These are phyloP conservation scores for Melanogaster broomeanus DNA, from an alignment of 768 basidiomycete genomes.

Conservation along the genomic window DNA sequence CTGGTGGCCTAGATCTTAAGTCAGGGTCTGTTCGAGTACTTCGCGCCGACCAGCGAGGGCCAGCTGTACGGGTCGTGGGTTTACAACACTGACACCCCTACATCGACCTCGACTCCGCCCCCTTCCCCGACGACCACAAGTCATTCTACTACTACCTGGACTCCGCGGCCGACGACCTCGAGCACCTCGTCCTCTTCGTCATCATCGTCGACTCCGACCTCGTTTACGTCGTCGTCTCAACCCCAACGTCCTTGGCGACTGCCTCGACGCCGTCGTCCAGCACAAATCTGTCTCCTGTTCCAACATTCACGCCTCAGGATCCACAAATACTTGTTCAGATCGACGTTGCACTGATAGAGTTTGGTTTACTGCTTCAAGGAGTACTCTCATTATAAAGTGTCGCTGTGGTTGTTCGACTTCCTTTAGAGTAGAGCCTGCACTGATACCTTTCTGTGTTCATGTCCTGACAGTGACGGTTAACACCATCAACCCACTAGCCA, in stretches of 20 bases:
- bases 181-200: constrained; percentile 7
- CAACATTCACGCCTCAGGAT: constrained; percentile 19
- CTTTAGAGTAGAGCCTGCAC: neutral
- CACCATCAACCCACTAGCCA: neutral
- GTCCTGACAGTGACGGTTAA: neutral
- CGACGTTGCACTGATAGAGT: constrained; percentile 26
- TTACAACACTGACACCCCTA: constrained; percentile 27
- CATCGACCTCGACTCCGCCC: constrained; percentile 19
- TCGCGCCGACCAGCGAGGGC: constrained; percentile 37
- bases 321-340: constrained; percentile 23
- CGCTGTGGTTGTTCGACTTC: neutral
- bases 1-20: constrained; percentile 49
- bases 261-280: constrained; percentile 7
- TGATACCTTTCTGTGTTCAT: neutral
- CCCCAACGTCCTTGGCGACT: constrained; percentile 10
- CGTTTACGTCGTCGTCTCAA: constrained; percentile 7
- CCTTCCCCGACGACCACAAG: constrained; percentile 18
- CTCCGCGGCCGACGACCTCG: constrained; percentile 12
- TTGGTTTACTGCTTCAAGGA: constrained; percentile 20
- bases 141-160: constrained; percentile 19
- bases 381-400: constrained; percentile 4
- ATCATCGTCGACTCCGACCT: constrained; percentile 5
- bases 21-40: constrained; percentile 43
- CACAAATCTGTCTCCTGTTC: constrained; percentile 2
- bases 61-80: constrained; percentile 43